Percentiles rank a stretch among this genome's conserved stretches.
Evolutionary conservation across 257 asterid genomes (phyloP).

Genomic region (Solanum clarkiae): DNA sequence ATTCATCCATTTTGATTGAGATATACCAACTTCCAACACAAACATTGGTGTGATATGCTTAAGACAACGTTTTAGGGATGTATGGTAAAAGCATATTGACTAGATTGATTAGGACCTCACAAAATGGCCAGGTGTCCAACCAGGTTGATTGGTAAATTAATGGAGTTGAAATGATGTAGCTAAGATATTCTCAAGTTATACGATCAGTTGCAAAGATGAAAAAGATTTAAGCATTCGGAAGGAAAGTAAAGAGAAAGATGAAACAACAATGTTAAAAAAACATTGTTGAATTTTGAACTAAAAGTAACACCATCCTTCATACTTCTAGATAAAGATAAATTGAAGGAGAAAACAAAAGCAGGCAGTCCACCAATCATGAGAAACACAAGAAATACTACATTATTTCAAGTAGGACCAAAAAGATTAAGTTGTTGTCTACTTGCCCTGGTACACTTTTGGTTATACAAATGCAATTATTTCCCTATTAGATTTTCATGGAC

Average conservation of each 20-base stretch:
- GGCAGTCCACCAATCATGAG: neutral
- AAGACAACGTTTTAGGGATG: neutral
- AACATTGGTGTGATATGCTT: neutral
- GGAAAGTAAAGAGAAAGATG: neutral
- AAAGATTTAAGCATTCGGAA: neutral
- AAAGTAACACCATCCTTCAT: neutral
- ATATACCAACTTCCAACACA: neutral
- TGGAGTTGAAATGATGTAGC: neutral
- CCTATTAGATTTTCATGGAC: neutral
- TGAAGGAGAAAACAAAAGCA: neutral
- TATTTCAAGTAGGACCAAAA: neutral
- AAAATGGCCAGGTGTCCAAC: neutral
- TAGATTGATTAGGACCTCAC: neutral
- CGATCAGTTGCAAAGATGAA: neutral
- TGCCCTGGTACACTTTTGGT: neutral
- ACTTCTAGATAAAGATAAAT: neutral
- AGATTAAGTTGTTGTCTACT: neutral
- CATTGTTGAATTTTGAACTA: neutral
- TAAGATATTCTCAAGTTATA: neutral
- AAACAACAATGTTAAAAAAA: neutral
- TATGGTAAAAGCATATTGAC: neutral
- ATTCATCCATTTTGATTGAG: neutral
- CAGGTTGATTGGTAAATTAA: neutral
- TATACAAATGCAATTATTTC: neutral
- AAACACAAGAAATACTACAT: neutral